Evolutionary conservation across 2,329 filamentous ascomycete species (phyloP).

Genomic region (Nigrospora oryzae): DNA sequence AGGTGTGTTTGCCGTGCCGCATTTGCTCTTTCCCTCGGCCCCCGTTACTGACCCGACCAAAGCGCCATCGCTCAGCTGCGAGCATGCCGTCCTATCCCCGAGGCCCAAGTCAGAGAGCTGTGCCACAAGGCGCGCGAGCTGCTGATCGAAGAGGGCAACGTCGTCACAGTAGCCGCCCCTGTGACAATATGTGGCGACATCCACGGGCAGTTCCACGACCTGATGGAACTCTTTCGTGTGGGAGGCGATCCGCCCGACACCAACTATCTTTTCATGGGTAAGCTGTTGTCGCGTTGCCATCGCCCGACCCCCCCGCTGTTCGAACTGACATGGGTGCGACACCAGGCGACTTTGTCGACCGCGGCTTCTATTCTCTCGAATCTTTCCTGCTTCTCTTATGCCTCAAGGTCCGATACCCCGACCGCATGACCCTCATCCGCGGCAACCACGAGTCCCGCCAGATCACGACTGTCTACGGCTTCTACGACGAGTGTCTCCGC

Average conservation of each 20-base stretch:
- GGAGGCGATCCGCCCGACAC: conserved; percentile 92
- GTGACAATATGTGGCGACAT: conserved; percentile 99
- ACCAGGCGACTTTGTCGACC: conserved; percentile 88
- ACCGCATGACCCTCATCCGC: conserved; percentile 95
- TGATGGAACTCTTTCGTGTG: conserved; percentile 94
- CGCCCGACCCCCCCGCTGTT: neutral
- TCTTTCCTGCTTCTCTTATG: conserved; percentile 93
- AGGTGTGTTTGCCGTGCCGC: conserved; percentile 45
- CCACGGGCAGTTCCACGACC: conserved; percentile 90
- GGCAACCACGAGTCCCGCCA: conserved; percentile 98
- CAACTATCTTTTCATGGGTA: conserved; percentile 95
- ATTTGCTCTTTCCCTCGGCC: conserved; percentile 1
- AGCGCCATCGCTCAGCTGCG: conserved; percentile 94
- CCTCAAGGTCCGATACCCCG: conserved; percentile 95
- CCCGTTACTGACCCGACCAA: conserved; percentile 5
- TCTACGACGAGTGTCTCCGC: conserved; percentile 97
- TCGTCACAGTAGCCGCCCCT: conserved; percentile 88
- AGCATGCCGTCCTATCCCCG: conserved; percentile 91
- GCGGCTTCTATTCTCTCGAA: conserved; percentile 97
- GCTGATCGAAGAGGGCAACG: conserved; percentile 94
- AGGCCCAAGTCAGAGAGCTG: conserved; percentile 88
- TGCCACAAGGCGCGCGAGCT: conserved; percentile 96
- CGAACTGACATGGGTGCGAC: neutral
- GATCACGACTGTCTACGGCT: conserved; percentile 98
- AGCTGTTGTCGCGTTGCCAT: conserved; percentile 6